Evolutionary conservation across 2,329 filamentous ascomycete species (phyloP), one percentile per base, ranked within the genome.

Genomic region (Cladosporium sp.): DNA sequence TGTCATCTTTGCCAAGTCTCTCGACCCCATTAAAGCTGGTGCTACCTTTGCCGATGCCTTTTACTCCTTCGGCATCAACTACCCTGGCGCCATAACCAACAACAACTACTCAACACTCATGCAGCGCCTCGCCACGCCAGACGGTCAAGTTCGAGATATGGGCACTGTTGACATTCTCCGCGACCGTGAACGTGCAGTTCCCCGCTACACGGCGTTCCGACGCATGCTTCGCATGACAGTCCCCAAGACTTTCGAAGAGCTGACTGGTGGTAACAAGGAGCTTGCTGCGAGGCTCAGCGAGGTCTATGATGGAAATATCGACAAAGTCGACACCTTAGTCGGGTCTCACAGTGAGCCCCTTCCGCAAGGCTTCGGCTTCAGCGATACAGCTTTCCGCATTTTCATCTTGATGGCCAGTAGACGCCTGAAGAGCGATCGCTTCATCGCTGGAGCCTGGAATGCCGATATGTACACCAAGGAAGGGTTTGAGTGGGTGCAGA

Each of bases 41-140:
- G 62, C 76, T 12, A 72, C 71, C 33, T 77, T 80, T 64, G 73
- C 72, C n/a, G 78, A 80, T 67, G 72, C 71, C 4, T 79, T 80
- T 65, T 83, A 83, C 71, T 79, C 78, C 28, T 83, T 83, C 66
- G 81, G 81, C 29, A 79, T 82, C 71, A 82, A 82, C 71, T 80
- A 80, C 66, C 81, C 81, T 0, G 81, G 81, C 57, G 80, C 81
- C 8, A 79, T 83, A 59, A 82, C 78, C 1, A 70, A 75, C 55
- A 75, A 79, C 59, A 79, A 79, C 60, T 78, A 75, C 55, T 79
- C 80, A 0, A 67, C 75, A 60, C 79, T 83, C 70, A 71, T 83
- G 11, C 77, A 79, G 26, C 72, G 78, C 57, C 71, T 83, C 1
- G 69, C 72, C 18, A 78, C 76, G 1, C 80, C 81, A 0, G 80